Evolutionary conservation across 2,329 filamentous ascomycete species (phyloP), one percentile per base, ranked within the genome.

Genomic region (Sclerotinia nivalis): DNA sequence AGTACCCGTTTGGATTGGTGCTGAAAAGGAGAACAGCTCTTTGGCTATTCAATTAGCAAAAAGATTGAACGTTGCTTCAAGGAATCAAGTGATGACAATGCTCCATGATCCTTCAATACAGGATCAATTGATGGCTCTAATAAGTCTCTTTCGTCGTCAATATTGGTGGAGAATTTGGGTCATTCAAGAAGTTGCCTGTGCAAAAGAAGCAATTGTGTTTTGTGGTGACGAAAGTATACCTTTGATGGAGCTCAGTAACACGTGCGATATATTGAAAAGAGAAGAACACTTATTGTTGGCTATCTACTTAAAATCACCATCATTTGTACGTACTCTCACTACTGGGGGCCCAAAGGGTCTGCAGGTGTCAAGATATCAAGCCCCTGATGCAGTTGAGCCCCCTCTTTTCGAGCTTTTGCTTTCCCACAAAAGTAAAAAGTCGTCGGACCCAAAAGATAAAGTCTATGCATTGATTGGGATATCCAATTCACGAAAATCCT

Each of bases 101-200:
- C 34, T 77, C 1, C 54, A 58, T 49, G 72, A 72, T 28, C 71
- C 70, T 3, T 52, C 37, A 22, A 66, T 37, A 45, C 62, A 64
- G 43, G 69, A 67, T 13, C 20, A 69, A 77, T 77, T 82, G 59
- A 61, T 71, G 4, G 74, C 78, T 0, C 64, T 83, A 0, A 71
- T 80, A 2, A 68, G 72, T 9, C 71, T 83, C 2, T 82, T 83
- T 75, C 74, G 79, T 62, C 73, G 81, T 12, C 73, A 75, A 2
- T 83, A 81, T 78, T 82, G 82, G 70, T 79, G 77, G 56, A 74
- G 81, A 5, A 78, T 81, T 0, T 83, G 81, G 82, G 79, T 83
- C 1, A 78, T 83, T 0, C 81, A 83, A 71, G 82, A 83, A 71
- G 78, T 83, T 20, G 78, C 79, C 0, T 75, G 81, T 37, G 80